Evolutionary conservation across 805 yeast genomes (phyloP).

Genomic region (Schwanniomyces polymorphus): DNA sequence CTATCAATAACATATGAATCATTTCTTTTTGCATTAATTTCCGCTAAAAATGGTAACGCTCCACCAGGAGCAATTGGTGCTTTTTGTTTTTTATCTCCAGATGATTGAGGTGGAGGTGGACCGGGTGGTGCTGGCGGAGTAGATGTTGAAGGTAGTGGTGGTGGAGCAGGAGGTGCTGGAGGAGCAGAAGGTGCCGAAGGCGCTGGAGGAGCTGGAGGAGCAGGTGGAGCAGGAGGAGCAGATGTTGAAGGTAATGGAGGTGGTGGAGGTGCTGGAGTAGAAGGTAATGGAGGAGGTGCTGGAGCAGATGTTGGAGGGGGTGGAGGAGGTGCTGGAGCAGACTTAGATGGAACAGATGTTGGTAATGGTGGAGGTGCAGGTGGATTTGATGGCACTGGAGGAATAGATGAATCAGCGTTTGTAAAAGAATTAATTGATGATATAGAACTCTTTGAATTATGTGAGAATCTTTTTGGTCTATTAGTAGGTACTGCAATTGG

Average conservation of each 20-base stretch:
- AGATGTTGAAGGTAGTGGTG: constrained; percentile 10
- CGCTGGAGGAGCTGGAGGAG: constrained; percentile 8
- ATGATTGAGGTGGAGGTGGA: constrained; percentile 12
- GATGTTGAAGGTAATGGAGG: constrained; percentile 11
- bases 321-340: constrained; percentile 14
- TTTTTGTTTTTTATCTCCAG: constrained; percentile 8
- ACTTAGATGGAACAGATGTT: not conserved
- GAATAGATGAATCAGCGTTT: not conserved
- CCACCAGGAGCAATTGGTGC: constrained; percentile 27
- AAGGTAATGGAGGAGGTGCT: constrained; percentile 9
- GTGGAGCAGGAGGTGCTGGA: constrained; percentile 14
- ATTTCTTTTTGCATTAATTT: constrained; percentile 55
- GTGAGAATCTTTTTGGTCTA: constrained; percentile 19
- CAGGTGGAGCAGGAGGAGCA: constrained; percentile 13
- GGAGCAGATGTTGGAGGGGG: constrained; percentile 9
- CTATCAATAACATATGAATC: constrained; percentile 51
- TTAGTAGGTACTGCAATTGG: constrained; percentile 22
- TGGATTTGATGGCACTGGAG: not conserved
- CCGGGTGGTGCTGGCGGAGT: constrained; percentile 15
- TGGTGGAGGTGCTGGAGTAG: constrained; percentile 8
- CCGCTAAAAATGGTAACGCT: constrained; percentile 57
- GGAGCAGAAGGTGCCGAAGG: constrained; percentile 16
- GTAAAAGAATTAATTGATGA: not conserved
- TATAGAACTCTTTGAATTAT: not conserved
- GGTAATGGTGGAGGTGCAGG: constrained; percentile 9